Evolutionary conservation across 2,329 filamentous ascomycete genomes (phyloP), one percentile per base, ranked within the genome.

Genomic region (Graphilbum ipis-grandicollis): DNA sequence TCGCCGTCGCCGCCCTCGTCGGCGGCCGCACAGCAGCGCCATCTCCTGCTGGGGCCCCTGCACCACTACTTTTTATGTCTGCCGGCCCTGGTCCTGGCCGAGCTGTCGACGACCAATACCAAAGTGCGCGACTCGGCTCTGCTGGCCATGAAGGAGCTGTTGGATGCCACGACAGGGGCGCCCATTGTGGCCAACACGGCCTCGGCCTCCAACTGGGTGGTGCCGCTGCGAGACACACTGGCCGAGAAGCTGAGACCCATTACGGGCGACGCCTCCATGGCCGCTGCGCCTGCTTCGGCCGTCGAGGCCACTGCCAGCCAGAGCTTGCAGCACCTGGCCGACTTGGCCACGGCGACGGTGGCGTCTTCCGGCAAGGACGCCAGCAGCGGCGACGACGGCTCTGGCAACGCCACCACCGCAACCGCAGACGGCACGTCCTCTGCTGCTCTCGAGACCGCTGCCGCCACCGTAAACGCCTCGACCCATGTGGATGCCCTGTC

Each of bases 41-140:
- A 63, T 4, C 64, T 66, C 33, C 55, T 75, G 8, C 57, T 70
- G 33, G 75, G 65, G 37, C 77, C 78, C 0, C 56, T 83, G 32
- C 73, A 72, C 38, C 73, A 81, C 48, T 75, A 83, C 48, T 77
- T 78, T 44, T 66, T 66, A 37, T 65, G 64, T 12, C 37, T 47
- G n/a, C 31, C 43, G 1, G 41, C 38, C 2, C 34, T 44, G 10
- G 66, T 68, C n/a, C 57, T 84, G 4, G 54, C 71, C 34, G 70
- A 76, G 44, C 59, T 82, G 25, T 56, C 57, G 23, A 69, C 66
- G 45, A 54, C 66, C 9, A 65, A 71, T 9, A 65, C 71, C 9
- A 25, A 25, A 15, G 71, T 66, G 3, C 64, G 62, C 32, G 66
- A 71, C 5, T 74, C 74, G 1, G 59, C 59, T 13, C 57, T 59